Evolutionary conservation across 345 rosid species (phyloP).

Genomic region (Euclidium syriacum): DNA sequence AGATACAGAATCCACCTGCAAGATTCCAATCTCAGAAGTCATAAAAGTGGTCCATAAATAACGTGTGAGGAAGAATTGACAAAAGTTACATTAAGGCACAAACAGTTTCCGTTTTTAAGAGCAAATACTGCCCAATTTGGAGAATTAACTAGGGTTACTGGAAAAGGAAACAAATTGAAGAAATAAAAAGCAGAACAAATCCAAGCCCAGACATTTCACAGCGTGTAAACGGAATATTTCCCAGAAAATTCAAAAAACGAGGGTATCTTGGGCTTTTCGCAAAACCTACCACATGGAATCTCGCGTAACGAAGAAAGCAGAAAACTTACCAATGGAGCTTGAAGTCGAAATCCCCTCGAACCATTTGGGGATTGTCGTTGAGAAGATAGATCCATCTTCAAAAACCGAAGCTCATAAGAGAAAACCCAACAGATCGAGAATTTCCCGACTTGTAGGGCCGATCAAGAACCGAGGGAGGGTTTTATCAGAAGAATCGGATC

Average conservation of each 20-base stretch:
- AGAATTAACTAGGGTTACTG: constrained; percentile 18
- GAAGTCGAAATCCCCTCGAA: constrained; percentile 56
- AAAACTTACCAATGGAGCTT: constrained; percentile 72
- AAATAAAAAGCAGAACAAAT: neutral
- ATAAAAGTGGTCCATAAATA: no score
- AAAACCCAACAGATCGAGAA: constrained; percentile 15
- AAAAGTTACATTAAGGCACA: neutral
- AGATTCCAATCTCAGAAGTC: constrained; percentile 8
- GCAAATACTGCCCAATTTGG: constrained; percentile 7
- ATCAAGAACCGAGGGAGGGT: constrained; percentile 6
- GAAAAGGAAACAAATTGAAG: constrained; percentile 16
- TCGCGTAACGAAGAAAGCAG: neutral
- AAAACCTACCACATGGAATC: neutral
- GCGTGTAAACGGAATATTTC: neutral
- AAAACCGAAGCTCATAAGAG: constrained; percentile 25
- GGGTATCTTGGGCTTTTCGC: neutral
- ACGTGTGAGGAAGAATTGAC: no score
- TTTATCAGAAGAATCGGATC: neutral
- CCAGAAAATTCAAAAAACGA: neutral
- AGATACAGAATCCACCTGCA: constrained; percentile 95
- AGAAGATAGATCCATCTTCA: constrained; percentile 56
- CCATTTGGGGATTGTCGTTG: constrained; percentile 47
- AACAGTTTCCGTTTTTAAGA: neutral
- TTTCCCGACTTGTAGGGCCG: neutral
- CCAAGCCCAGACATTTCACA: neutral